Evolutionary conservation across 2,329 filamentous ascomycete genomes (phyloP), one percentile per base, ranked within the genome.

Genomic region (Colletotrichum endophyticum): DNA sequence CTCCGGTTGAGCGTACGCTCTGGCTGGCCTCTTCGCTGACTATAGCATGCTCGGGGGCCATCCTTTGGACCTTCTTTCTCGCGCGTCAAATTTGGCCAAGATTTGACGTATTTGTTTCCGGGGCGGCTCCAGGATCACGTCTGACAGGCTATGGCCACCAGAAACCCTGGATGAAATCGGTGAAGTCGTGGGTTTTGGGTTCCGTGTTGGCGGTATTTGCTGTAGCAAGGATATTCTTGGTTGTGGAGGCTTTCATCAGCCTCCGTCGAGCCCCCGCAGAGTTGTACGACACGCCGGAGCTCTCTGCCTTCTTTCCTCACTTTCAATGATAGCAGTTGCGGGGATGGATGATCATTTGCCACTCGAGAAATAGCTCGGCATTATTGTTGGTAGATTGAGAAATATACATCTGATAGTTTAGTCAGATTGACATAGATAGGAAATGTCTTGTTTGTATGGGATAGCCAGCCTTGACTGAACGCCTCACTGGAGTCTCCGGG

Each of bases 291-390:
- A 81, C 77, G 4, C 80, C 80, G 3, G 53, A 80, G 36, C 80
- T 80, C 80, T 79, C 74, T 22, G 69, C 79, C 16, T 66, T 81
- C 28, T 73, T 82, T 56, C 79, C 80, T 8, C 80, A 82, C 78
- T 73, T 80, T 13, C 71, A 66, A 44, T 63, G 34, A 70, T n/a
- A 9, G 7, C 11, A 25, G 44, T 53, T 22, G 11, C 44, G 12
- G n/a, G 44, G n/a, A 13, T 53, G 39, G 1, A 44, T 39, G 8
- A 1, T 59, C 5, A 59, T 25, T 44, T 44, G 32, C n/a, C 34
- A n/a, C n/a, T 53, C 44, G 6, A 53, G 62, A 12, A 34, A 27
- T 19, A 64, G 62, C n/a, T 19, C 11, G 16, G 12, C 28, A 49
- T 32, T n/a, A 32, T 13, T 64, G 8, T 36, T 22, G 61, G 28